phyloP scores from a whole-genome alignment of 176 grass and related monocot species.

The Musa acuminata region DNA sequence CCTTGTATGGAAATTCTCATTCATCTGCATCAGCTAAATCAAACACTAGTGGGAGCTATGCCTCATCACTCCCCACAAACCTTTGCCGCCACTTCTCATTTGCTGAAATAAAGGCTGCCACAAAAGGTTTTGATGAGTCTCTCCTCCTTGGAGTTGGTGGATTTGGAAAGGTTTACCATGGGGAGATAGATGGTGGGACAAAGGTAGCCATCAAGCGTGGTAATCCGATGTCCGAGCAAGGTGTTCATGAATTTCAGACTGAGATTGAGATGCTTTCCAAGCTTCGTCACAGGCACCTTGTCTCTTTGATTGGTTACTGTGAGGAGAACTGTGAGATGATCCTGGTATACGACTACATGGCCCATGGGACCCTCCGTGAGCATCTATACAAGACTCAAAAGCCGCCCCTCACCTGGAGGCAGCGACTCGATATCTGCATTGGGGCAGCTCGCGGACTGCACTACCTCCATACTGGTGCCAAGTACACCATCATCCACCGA shows the following conservation, averaged over 20 bases:
- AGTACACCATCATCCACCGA: slow-evolving; percentile 29
- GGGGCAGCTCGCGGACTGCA: slow-evolving; percentile 35
- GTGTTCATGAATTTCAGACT: slow-evolving; percentile 31
- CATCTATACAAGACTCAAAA: slow-evolving; percentile 37
- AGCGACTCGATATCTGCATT: slow-evolving; percentile 38
- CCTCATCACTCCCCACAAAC: slow-evolving; percentile 1
- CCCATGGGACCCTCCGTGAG: slow-evolving; percentile 33
- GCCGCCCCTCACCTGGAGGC: slow-evolving; percentile 31
- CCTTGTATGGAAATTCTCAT: slow-evolving; percentile 4
- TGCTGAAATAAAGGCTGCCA: slow-evolving; percentile 4
- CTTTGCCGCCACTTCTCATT: slow-evolving; percentile 13
- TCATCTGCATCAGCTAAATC: background rate
- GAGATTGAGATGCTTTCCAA: slow-evolving; percentile 36
- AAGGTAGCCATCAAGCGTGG: slow-evolving; percentile 33
- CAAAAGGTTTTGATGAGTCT: slow-evolving; percentile 9
- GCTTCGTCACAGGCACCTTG: slow-evolving; percentile 39
- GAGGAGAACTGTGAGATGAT: slow-evolving; percentile 44
- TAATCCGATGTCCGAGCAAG: slow-evolving; percentile 30
- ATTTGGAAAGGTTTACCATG: slow-evolving; percentile 12
- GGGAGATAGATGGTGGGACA: slow-evolving; percentile 8
- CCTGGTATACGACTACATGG: slow-evolving; percentile 47
- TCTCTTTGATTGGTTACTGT: slow-evolving; percentile 46
- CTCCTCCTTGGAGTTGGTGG: slow-evolving; percentile 12
- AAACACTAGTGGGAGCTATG: slow-evolving; percentile 6
- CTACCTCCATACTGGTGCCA: slow-evolving; percentile 26